phyloP scores from a whole-genome alignment of 495 filamentous ascomycete species.

The Pyronema domesticum region DNA sequence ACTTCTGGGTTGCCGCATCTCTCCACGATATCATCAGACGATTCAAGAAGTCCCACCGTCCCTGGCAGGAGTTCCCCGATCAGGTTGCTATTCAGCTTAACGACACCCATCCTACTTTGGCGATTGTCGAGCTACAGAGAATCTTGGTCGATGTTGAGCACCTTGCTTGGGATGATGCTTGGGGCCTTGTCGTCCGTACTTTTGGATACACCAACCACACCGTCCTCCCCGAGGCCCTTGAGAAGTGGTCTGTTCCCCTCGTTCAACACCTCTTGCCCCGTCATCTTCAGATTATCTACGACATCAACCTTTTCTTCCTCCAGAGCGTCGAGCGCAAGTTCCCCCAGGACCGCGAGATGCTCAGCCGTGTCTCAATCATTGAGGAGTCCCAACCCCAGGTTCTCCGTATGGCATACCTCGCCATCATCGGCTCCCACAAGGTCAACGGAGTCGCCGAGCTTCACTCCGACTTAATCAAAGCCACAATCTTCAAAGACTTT shows the following conservation, averaged over 20 bases:
- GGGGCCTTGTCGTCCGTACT: slow-evolving; percentile 47
- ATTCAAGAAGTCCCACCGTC: slow-evolving; percentile 88
- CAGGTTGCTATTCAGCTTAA: slow-evolving; percentile 96
- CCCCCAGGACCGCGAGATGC: slow-evolving; percentile 73
- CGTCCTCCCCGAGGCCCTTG: slow-evolving; percentile 85
- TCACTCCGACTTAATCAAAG: slow-evolving; percentile 91
- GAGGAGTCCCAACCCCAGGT: slow-evolving; percentile 97
- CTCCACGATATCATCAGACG: slow-evolving; percentile 87
- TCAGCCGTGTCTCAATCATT: slow-evolving; percentile 78
- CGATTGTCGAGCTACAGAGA: slow-evolving; percentile 84
- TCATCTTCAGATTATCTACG: slow-evolving; percentile 95
- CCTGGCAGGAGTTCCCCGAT: slow-evolving; percentile 83
- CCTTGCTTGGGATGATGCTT: slow-evolving; percentile 84
- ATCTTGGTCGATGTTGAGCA: slow-evolving; percentile 81
- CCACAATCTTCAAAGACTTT: slow-evolving; percentile 99
- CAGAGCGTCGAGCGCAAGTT: slow-evolving; percentile 76
- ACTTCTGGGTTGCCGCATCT: slow-evolving; percentile 98
- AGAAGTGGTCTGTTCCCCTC: slow-evolving; percentile 95
- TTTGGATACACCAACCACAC: slow-evolving; percentile 99
- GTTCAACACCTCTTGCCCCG: slow-evolving; percentile 83
- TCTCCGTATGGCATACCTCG: slow-evolving; percentile 89
- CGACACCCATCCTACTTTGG: slow-evolving; percentile 91
- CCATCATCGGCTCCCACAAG: slow-evolving; percentile 94
- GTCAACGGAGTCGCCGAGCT: slow-evolving; percentile 96
- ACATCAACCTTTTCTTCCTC: slow-evolving; percentile 89